phyloP scores from a whole-genome alignment of 2,329 filamentous ascomycete genomes.

The Fusarium austroafricanum region DNA sequence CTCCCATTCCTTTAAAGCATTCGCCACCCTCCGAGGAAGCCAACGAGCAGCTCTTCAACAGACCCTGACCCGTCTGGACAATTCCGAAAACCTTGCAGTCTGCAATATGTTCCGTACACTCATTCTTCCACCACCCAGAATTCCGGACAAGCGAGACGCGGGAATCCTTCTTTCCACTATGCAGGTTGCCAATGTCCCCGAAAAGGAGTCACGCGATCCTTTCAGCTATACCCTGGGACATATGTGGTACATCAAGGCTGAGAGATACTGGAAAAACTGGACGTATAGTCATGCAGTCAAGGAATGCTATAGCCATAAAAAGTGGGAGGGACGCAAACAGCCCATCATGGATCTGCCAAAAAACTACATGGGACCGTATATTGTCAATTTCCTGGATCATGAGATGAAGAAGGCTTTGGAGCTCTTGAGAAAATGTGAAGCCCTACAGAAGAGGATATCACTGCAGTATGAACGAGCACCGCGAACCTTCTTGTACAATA shows the following conservation, averaged over 20 bases:
- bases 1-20: constrained; percentile 35
- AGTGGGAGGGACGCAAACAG: constrained; percentile 4
- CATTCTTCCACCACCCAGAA: constrained; percentile 48
- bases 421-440: constrained; percentile 24
- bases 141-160: constrained; percentile 30
- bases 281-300: constrained; percentile 28
- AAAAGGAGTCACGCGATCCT: constrained; percentile 44
- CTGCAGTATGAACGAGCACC: constrained; percentile 30
- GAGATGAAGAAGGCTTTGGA: constrained; percentile 40
- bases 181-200: constrained; percentile 34
- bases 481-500: constrained; percentile 30
- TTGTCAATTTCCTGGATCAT: constrained; percentile 35
- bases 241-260: constrained; percentile 34
- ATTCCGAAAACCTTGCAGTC: constrained; percentile 52
- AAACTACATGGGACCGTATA: constrained; percentile 43
- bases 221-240: constrained; percentile 46
- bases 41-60: constrained; percentile 60
- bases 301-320: constrained; percentile 24
- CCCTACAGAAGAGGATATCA: constrained; percentile 10
- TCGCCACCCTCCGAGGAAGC: constrained; percentile 55
- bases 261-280: constrained; percentile 39
- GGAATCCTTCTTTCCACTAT: constrained; percentile 41
- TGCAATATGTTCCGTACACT: constrained; percentile 54
- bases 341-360: constrained; percentile 41
- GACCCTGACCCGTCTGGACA: constrained; percentile 54